Conservation (phyloP, 768 basidiomycete genomes). For the Mycena vitilis region DNA sequence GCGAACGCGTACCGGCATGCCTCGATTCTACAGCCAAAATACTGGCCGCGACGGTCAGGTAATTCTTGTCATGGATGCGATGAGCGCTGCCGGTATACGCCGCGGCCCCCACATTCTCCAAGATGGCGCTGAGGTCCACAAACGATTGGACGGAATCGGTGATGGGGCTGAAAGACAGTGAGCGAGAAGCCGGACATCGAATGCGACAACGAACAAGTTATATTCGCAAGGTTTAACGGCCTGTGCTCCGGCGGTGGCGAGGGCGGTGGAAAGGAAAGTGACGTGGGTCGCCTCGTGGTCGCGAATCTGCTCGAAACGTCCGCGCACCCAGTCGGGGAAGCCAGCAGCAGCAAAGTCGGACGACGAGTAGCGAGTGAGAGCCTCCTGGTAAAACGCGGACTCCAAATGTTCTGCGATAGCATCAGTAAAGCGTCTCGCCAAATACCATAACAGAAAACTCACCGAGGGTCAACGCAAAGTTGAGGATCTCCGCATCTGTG, state of each 20-base stretch:
- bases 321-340: conserved; percentile 60
- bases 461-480: conserved; percentile 59
- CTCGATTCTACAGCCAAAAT: conserved; percentile 64
- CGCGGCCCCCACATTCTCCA: conserved; percentile 66
- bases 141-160: conserved; percentile 58
- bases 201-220: conserved; percentile 40
- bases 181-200: conserved; percentile 5
- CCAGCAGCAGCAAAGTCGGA: conserved; percentile 60
- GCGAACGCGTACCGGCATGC: conserved; percentile 48
- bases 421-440: background rate
- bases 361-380: conserved; percentile 57
- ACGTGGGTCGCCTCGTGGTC: conserved; percentile 66
- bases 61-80: conserved; percentile 50
- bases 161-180: conserved; percentile 48
- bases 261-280: conserved; percentile 48
- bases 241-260: conserved; percentile 40
- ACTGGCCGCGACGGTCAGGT: conserved; percentile 65
- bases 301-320: conserved; percentile 62
- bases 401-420: conserved; percentile 52
- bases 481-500: conserved; percentile 51
- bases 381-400: conserved; percentile 56
- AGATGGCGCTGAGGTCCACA: conserved; percentile 54
- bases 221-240: conserved; percentile 53
- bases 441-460: background rate
- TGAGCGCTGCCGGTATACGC: conserved; percentile 70